Conservation (phyloP, 805 yeast genomes). For the Pichia rugopelliculosa region DNA sequence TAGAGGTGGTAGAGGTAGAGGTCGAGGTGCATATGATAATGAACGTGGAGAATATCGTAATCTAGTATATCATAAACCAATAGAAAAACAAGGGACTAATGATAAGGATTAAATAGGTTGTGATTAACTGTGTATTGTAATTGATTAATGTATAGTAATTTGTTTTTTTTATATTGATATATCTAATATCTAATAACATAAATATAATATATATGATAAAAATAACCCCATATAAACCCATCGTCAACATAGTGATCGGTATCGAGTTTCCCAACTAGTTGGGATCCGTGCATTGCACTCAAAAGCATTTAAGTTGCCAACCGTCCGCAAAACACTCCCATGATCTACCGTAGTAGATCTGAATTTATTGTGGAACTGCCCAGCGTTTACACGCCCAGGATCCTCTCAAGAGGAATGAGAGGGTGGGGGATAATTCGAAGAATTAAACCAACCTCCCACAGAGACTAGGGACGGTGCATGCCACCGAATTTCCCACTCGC, state of each 20-base stretch:
- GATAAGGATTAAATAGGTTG: neutral
- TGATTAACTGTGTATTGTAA: neutral
- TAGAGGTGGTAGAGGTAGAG: conserved; percentile 10
- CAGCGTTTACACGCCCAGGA: conserved; percentile 33
- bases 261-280: conserved; percentile 29
- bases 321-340: conserved; percentile 35
- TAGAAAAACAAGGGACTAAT: neutral
- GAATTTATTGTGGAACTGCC: conserved; percentile 33
- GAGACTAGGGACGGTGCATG: conserved; percentile 22
- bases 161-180: too few species aligned
- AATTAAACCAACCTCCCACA: neutral
- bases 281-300: conserved; percentile 35
- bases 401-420: conserved; percentile 30
- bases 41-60: conserved; percentile 8
- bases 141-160: neutral
- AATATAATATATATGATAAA: neutral
- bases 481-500: conserved; percentile 40
- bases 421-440: too few species aligned
- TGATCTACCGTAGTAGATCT: conserved; percentile 10
- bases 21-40: conserved; percentile 10
- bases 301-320: conserved; percentile 27
- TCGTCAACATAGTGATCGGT: conserved; percentile 29
- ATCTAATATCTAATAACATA: too few species aligned
- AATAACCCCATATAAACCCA: conserved; percentile 2
- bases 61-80: conserved; percentile 17